Base-by-base conservation (phyloP, 1,284 basidiomycete species). In the Trichosporon sp. region DNA sequence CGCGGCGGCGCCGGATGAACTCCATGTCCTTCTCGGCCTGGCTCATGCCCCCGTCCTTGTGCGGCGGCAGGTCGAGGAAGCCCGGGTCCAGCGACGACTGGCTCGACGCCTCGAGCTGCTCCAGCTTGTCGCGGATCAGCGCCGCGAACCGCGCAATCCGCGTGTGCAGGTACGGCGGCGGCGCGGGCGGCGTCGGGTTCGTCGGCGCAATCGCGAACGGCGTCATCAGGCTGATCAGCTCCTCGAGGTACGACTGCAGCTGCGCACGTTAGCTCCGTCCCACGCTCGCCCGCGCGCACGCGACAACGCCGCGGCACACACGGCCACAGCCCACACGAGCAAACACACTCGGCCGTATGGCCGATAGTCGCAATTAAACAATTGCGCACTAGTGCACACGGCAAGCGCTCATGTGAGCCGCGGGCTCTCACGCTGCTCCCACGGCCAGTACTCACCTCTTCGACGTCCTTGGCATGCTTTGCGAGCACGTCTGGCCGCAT, bases 1-100 rank as follows among this genome's bases (percentile, higher is more conserved):
- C 75, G 18, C 80, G 68, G 2, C 80, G 71, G 42, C 73, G 72
- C 1, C 78, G 71, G n/a, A 82, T 80, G 11, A 77, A 64, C 58
- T 78, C 76, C 80, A 82, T 82, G 44, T 82, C 80, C 63, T 71
- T 72, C 73, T 82, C 80, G 2, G 78, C 80, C 12, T 73, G 72
- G 1, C 74, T 69, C 65, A 72, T 69, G 27, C 27, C 56, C 15
- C 73, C 75, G 44, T 69, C 68, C 21, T 64, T 62, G 29, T 66
- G 56, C 0, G 74, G 71, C 0, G 75, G 69, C 2, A 67, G 32
- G 4, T 47, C 66, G 27, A 65, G 42, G 68, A 78, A 76, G 0
- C 64, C 65, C 0, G 71, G 63, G 23, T 69, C 62, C 15, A 79
- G 76, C 8, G 27, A 47, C 0, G 74, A 65, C 64, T 78, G 73